These are phyloP conservation scores for Saccharomycopsis javanensis DNA, from an alignment of 805 yeast genomes.

Conservation along the genomic window DNA sequence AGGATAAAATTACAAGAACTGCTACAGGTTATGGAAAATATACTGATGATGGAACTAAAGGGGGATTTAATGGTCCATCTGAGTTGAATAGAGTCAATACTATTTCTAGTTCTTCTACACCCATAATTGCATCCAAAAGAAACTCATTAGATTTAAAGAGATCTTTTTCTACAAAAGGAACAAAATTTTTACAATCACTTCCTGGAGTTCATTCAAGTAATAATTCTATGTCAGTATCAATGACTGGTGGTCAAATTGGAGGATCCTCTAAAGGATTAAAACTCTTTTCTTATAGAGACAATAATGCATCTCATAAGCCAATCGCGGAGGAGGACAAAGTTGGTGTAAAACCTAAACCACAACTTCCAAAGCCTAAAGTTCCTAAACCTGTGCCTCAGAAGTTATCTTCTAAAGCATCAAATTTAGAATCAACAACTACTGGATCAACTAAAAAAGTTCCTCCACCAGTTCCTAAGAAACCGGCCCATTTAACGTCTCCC, in stretches of 20 bases:
- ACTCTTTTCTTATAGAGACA: conserved; percentile 1
- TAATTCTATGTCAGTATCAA: neutral
- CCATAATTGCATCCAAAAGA: conserved; percentile 4
- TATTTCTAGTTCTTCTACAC: neutral
- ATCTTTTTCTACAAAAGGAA: conserved; percentile 1
- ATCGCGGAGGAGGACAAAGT: conserved; percentile 3
- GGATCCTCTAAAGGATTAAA: neutral
- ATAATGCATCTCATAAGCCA: neutral
- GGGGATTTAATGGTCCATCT: neutral
- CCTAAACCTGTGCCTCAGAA: neutral
- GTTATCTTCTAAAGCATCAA: neutral
- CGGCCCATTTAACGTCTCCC: conserved; percentile 17
- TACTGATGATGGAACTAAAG: conserved; percentile 31
- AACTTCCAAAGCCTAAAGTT: conserved; percentile 3
- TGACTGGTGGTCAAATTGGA: neutral
- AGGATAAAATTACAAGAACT: conserved; percentile 32
- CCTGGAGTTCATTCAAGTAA: neutral
- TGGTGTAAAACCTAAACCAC: neutral
- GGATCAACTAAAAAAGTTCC: conserved; percentile 15
- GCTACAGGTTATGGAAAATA: conserved; percentile 79
- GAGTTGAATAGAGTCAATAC: neutral
- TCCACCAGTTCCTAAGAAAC: conserved; percentile 20
- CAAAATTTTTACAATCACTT: conserved; percentile 1
- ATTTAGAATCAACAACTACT: neutral
- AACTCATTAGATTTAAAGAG: conserved; percentile 8